Evolutionary conservation across 2,329 filamentous ascomycete species (phyloP).

Genomic region (Calonectria fujianensis): DNA sequence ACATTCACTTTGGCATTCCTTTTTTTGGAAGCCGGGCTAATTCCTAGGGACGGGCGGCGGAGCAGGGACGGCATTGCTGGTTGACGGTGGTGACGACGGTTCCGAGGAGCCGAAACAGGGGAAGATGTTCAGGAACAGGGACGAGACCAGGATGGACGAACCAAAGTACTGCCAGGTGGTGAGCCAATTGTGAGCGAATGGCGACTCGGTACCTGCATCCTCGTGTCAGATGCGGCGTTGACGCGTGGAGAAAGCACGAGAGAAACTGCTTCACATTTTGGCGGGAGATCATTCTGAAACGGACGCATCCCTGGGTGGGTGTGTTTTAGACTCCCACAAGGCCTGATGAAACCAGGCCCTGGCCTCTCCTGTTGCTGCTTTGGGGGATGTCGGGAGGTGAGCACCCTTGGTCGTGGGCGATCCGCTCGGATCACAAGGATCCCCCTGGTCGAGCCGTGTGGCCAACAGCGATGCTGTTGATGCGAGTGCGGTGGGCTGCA

Average conservation of each 20-base stretch:
- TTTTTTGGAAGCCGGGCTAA: constrained; percentile 18
- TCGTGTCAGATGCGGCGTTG: constrained; percentile 18
- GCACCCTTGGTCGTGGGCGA: constrained; percentile 22
- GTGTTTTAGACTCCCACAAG: constrained; percentile 30
- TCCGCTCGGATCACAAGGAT: constrained; percentile 28
- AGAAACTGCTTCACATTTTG: constrained; percentile 30
- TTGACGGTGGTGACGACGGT: constrained; percentile 8
- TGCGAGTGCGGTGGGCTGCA: constrained; percentile 11
- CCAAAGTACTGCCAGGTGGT: constrained; percentile 8
- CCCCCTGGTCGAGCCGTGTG: constrained; percentile 1
- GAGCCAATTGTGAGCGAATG: constrained; percentile 15
- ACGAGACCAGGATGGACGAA: not conserved
- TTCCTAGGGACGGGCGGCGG: constrained; percentile 20
- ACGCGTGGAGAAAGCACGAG: constrained; percentile 21
- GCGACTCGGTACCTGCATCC: not conserved
- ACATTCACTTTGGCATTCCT: constrained; percentile 3
- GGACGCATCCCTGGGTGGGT: constrained; percentile 17
- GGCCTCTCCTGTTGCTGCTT: constrained; percentile 34
- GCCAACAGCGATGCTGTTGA: constrained; percentile 17
- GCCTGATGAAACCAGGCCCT: constrained; percentile 34
- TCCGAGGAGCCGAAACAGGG: constrained; percentile 35
- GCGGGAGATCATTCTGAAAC: constrained; percentile 37
- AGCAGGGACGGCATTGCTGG: constrained; percentile 20
- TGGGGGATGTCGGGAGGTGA: constrained; percentile 17
- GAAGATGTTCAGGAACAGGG: constrained; percentile 12